Percentiles rank a stretch among this genome's conserved stretches.
Evolutionary conservation across 1,139 yeast genomes (phyloP).

Genomic region (Lodderomyces parapsilosis): DNA sequence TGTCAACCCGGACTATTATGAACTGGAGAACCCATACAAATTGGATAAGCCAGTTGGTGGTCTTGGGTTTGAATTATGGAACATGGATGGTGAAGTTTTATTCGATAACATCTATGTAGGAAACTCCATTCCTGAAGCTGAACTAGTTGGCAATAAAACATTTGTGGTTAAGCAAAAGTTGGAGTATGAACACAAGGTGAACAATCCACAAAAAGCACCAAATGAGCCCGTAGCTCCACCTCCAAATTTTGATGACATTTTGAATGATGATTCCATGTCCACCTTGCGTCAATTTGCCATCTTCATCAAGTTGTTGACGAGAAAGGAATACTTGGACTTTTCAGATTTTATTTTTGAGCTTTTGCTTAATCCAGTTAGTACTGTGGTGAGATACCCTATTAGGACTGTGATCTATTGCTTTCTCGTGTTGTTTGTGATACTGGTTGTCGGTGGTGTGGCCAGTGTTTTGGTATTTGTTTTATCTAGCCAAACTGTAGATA

Average conservation of each 20-base stretch:
- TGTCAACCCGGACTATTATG: constrained; percentile 67
- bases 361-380: constrained; percentile 39
- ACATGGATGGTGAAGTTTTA: constrained; percentile 70
- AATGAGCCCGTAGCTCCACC: constrained; percentile 45
- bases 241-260: constrained; percentile 34
- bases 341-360: constrained; percentile 37
- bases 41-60: constrained; percentile 74
- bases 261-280: constrained; percentile 25
- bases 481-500: constrained; percentile 6
- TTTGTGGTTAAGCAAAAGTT: constrained; percentile 59
- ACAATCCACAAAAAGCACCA: constrained; percentile 39
- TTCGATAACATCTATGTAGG: constrained; percentile 88
- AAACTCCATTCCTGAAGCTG: constrained; percentile 80
- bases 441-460: constrained; percentile 41
- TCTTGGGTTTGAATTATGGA: constrained; percentile 88
- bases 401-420: constrained; percentile 49
- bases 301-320: constrained; percentile 21
- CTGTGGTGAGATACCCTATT: constrained; percentile 45
- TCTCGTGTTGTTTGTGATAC: constrained; percentile 35
- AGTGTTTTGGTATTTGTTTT: constrained; percentile 32
- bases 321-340: constrained; percentile 25
- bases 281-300: constrained; percentile 19
- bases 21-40: constrained; percentile 57
- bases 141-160: constrained; percentile 73
- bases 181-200: constrained; percentile 47